These are phyloP conservation scores for Fraxinus baroniana DNA, from an alignment of 305 asterid genomes.

Conservation along the genomic window DNA sequence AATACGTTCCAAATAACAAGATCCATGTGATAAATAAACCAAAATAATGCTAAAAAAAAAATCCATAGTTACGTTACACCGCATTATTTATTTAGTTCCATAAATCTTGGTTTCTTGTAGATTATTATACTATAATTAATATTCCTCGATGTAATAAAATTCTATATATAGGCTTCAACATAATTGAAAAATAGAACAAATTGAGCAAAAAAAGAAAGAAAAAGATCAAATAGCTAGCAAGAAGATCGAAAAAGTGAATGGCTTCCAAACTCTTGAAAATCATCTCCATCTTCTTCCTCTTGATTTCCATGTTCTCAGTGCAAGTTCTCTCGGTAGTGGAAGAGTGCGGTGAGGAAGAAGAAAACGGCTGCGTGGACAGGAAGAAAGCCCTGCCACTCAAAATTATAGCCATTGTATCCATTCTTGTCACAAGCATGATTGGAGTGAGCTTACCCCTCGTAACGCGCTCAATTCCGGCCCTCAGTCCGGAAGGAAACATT, in stretches of 20 bases:
- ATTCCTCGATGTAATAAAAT: not conserved
- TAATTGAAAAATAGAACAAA: not conserved
- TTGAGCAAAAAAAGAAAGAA: not conserved
- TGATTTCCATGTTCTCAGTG: not conserved
- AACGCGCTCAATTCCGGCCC: constrained; percentile 22
- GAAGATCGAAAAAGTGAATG: not conserved
- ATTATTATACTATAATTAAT: no score
- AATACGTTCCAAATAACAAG: no score
- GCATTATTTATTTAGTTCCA: no score
- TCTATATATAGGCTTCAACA: not conserved
- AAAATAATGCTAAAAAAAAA: no score
- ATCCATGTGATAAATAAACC: no score
- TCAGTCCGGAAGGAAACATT: constrained; percentile 21
- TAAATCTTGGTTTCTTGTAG: no score
- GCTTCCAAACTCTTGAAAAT: not conserved
- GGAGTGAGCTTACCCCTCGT: constrained; percentile 28
- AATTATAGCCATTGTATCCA: constrained; percentile 27
- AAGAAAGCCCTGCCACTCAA: constrained; percentile 20
- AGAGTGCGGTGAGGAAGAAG: not conserved
- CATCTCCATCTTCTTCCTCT: not conserved
- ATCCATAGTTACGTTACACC: no score
- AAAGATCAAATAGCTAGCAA: not conserved
- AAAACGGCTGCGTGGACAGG: constrained; percentile 18
- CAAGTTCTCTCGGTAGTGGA: not conserved
- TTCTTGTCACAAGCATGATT: constrained; percentile 22